Base-by-base conservation (phyloP, 495 filamentous ascomycete species). In the Talaromyces wortmannii region DNA sequence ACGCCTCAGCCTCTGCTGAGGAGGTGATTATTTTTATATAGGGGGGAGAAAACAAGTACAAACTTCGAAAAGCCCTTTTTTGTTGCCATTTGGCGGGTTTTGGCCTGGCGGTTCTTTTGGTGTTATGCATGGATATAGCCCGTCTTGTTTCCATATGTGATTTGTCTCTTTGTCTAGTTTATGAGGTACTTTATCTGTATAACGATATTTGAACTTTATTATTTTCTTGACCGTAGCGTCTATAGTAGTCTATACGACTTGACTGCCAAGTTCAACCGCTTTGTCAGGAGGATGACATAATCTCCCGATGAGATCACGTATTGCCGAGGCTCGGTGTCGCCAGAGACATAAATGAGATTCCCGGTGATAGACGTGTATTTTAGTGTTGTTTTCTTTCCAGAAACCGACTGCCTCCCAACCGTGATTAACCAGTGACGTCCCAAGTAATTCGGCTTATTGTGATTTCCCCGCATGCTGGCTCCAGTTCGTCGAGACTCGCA, bases 121-220 rank as follows among this genome's bases (percentile, higher is more conserved):
- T 60, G 59, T 67, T 64, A 55, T 70, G 67, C 68, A 72, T 71
- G 73, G 69, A 75, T 73, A 76, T 76, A 74, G 62, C 64, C 59
- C 64, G 63, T 67, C 61, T 57, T 66, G 67, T 72, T 68, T 68
- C 62, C 56, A 58, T 60, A 66, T 63, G 63, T 67, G 65, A 68
- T 63, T 60, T 67, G 62, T 64, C 57, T 64, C 52, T 70, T 53
- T 32, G 43, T 53, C 23, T 32, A 45, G 67, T 72, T 69, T 72
- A 69, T 69, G 70, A 71, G 67, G 60, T 67, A 68, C 66, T 68
- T 65, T 31, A 52, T 17, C 44, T 53, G 52, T 53, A 53, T 46
- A 53, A 53, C 52, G 52, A 53, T 53, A 42, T 32, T 52, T 23
- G 23, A 23, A 23, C 23, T 23, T 23, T 4, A 23, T 23, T 23